These are phyloP conservation scores for Aspergillus fumigatus DNA, from an alignment of 2,329 filamentous ascomycete species.

Conservation along the genomic window DNA sequence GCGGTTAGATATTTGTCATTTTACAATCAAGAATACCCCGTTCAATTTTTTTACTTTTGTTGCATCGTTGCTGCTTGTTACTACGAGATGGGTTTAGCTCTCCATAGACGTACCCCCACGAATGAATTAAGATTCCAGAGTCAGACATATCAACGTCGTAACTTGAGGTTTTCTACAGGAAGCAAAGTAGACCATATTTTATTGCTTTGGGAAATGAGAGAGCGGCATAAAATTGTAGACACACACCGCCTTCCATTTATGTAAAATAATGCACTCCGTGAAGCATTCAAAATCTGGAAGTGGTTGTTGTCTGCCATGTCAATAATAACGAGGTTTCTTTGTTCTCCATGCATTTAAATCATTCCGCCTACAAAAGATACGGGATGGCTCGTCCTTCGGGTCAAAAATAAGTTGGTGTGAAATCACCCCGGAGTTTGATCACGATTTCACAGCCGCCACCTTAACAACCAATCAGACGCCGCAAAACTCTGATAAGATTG, in stretches of 20 bases:
- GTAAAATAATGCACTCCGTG: background rate
- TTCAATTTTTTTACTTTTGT: background rate
- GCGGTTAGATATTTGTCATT: slow-evolving; percentile 2
- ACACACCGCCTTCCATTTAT: background rate
- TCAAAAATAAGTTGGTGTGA: background rate
- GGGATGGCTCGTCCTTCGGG: background rate
- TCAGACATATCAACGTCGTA: background rate
- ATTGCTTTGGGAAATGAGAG: too few relatives aligned
- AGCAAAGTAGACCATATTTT: too few relatives aligned
- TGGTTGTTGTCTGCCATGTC: background rate
- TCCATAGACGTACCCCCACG: background rate
- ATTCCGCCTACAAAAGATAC: background rate
- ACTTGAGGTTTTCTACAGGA: background rate
- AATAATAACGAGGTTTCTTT: background rate
- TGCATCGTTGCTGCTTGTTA: background rate
- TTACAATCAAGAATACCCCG: slow-evolving; percentile 3
- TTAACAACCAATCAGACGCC: slow-evolving; percentile 12
- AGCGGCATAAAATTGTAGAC: background rate
- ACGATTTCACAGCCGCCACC: background rate
- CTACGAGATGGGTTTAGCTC: background rate
- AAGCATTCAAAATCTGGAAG: background rate
- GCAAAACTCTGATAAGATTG: slow-evolving; percentile 17
- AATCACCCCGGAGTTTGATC: background rate
- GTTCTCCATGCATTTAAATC: background rate
- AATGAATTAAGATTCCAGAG: background rate